Evolutionary conservation across 352 stramenopile genomes (phyloP).

Genomic region (Phytopythium mirpurense): DNA sequence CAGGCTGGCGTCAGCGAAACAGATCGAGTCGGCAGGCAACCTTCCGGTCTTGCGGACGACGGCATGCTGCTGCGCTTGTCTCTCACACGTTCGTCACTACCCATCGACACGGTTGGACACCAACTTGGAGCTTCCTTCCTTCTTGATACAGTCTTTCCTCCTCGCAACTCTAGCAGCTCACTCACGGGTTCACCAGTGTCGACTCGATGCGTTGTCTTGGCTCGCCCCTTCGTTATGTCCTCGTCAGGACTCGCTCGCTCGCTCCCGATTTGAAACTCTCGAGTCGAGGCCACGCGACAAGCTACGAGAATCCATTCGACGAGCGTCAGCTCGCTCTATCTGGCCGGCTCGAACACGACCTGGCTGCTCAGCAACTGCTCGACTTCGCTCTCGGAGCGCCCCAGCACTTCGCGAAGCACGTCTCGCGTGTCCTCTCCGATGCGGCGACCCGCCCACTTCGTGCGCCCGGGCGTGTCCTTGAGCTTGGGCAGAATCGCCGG

Average conservation of each 20-base stretch:
- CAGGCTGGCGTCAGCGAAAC: too few species aligned
- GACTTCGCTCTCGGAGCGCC: conserved; percentile 46
- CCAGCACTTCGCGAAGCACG: conserved; percentile 50
- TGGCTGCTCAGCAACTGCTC: conserved; percentile 47
- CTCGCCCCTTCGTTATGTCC: not conserved
- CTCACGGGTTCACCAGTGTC: not conserved
- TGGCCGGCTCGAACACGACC: conserved; percentile 57
- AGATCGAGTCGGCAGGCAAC: not conserved
- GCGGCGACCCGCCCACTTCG: conserved; percentile 56
- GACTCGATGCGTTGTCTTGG: not conserved
- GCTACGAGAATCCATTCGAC: conserved; percentile 3
- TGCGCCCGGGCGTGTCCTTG: conserved; percentile 47
- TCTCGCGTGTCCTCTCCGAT: conserved; percentile 68
- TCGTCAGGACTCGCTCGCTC: not conserved
- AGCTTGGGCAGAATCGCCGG: conserved; percentile 79
- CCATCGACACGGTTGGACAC: not conserved
- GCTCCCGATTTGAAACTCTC: not conserved
- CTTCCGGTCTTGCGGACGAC: not conserved
- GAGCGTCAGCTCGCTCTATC: not conserved
- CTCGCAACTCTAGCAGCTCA: not conserved
- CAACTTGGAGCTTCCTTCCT: not conserved
- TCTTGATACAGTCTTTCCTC: not conserved
- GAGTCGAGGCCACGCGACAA: not conserved
- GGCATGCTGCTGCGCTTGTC: not conserved
- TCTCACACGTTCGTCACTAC: conserved; percentile 2